A percentile compares a stretch with the other conserved stretches of the same genome.
Evolutionary conservation across 1,284 basidiomycete genomes (phyloP).

Genomic region (Wolfiporia cocos): DNA sequence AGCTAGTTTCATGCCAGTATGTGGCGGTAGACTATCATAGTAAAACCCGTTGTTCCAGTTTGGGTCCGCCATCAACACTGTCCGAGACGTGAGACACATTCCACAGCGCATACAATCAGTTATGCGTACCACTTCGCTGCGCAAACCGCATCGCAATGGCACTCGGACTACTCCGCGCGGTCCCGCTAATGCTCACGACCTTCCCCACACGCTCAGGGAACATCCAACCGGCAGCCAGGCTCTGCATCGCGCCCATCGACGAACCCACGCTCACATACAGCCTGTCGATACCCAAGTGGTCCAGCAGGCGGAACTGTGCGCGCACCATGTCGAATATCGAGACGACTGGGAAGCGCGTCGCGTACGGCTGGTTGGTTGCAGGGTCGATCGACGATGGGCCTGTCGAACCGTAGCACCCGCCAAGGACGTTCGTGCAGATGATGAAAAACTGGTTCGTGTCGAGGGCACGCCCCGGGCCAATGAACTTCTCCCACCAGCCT

Average conservation of each 20-base stretch:
- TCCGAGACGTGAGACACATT: slow-evolving; percentile 4
- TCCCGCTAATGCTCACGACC: slow-evolving; percentile 91
- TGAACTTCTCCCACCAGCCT: slow-evolving; percentile 99
- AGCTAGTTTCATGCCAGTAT: slow-evolving; percentile 98
- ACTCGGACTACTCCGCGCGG: slow-evolving; percentile 85
- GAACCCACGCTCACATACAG: slow-evolving; percentile 92
- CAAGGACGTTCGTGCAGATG: slow-evolving; percentile 96
- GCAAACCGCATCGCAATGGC: slow-evolving; percentile 96
- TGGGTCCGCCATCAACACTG: slow-evolving; percentile 97
- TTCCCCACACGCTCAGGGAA: slow-evolving; percentile 85
- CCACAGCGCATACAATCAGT: background rate
- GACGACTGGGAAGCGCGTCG: slow-evolving; percentile 87
- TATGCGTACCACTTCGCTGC: slow-evolving; percentile 79
- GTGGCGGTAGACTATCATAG: slow-evolving; percentile 91
- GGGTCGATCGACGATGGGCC: slow-evolving; percentile 84
- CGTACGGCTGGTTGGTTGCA: slow-evolving; percentile 68
- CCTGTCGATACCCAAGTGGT: slow-evolving; percentile 78
- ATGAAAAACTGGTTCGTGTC: slow-evolving; percentile 94
- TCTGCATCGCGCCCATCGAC: slow-evolving; percentile 98
- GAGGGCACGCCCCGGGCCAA: slow-evolving; percentile 90
- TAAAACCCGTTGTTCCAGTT: slow-evolving; percentile 99
- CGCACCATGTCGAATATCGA: slow-evolving; percentile 97
- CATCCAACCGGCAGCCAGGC: slow-evolving; percentile 93
- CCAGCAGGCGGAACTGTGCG: slow-evolving; percentile 86
- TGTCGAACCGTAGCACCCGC: slow-evolving; percentile 96